Evolutionary conservation across 1,139 yeast genomes (phyloP).

Genomic region (Blastobotrys raffinosifermentans): DNA sequence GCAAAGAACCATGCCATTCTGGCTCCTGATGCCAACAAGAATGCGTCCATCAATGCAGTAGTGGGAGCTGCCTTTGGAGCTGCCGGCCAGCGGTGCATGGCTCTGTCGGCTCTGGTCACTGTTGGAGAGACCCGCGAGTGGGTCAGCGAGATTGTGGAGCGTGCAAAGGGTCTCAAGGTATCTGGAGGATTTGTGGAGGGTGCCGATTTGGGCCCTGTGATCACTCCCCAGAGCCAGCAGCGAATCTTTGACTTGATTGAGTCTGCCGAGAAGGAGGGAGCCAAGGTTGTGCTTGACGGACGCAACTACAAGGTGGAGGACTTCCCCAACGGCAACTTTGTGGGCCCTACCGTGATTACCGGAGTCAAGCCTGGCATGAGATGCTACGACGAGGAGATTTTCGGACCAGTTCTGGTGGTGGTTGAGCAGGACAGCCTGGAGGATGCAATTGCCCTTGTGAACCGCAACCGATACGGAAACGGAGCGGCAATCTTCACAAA

Average conservation of each 20-base stretch:
- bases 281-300: slow-evolving; percentile 59
- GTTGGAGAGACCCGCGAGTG: slow-evolving; percentile 65
- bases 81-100: slow-evolving; percentile 85
- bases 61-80: slow-evolving; percentile 82
- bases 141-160: slow-evolving; percentile 54
- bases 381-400: slow-evolving; percentile 69
- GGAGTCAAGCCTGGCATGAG: slow-evolving; percentile 63
- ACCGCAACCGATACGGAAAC: slow-evolving; percentile 64
- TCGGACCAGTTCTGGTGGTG: slow-evolving; percentile 68
- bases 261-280: slow-evolving; percentile 51
- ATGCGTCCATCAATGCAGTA: slow-evolving; percentile 59
- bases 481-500: slow-evolving; percentile 68
- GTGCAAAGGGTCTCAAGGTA: slow-evolving; percentile 53
- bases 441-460: slow-evolving; percentile 64
- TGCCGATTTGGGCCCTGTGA: slow-evolving; percentile 69
- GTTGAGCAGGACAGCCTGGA: slow-evolving; percentile 62
- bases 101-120: slow-evolving; percentile 68
- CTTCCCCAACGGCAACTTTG: slow-evolving; percentile 63
- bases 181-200: slow-evolving; percentile 61
- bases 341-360: slow-evolving; percentile 66
- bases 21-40: slow-evolving; percentile 66
- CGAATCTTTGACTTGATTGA: slow-evolving; percentile 53
- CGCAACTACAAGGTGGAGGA: slow-evolving; percentile 47
- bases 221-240: slow-evolving; percentile 52
- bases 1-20: slow-evolving; percentile 74